Evolutionary conservation across 768 basidiomycete species (phyloP), one percentile per base, ranked within the genome.

Genomic region (Pleurotus citrinopileatus): DNA sequence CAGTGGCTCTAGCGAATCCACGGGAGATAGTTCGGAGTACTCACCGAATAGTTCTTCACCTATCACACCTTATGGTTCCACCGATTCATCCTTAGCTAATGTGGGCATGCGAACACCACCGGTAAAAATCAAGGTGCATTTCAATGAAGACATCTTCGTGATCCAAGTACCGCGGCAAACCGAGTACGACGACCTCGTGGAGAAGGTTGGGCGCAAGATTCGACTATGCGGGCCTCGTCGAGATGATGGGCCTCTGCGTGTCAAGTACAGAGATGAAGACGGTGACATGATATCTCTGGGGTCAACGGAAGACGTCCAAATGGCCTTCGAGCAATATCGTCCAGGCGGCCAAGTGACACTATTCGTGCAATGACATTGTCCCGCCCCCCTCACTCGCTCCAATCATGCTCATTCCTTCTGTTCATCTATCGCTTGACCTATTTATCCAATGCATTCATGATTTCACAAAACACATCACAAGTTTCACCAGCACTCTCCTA

Each of bases 81-180:
- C 86, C 69, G 91, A 93, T 59, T 88, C 87, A 23, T 91, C 89
- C 7, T 68, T 92, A 47, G 77, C 76, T 37, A 83, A 80, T 42
- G 70, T 82, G 38, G 72, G 74, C 60, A 76, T 81, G 58, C 82
- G 79, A 53, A 73, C 69, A 53, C 78, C 75, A 61, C 80, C 86
- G 9, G 86, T 98, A 38, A 92, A 94, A 66, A 86, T 98, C 65
- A 96, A 96, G 71, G 93, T 98, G 51, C 90, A 91, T 68, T 98
- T 89, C 74, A 86, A 92, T 63, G 91, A 95, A 61, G 94, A 97
- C 66, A 89, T 97, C 42, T 98, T 98, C 65, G 89, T 96, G 58
- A 91, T 98, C 55, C 89, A 93, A 69, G 92, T 96, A 22, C 81
- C 90, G 38, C 80, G 87, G 57, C 70, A 76, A 57, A 91, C 91